Evolutionary conservation across 192 early-diverging fungal genomes (phyloP).

Genomic region (Backusella macrospora): DNA sequence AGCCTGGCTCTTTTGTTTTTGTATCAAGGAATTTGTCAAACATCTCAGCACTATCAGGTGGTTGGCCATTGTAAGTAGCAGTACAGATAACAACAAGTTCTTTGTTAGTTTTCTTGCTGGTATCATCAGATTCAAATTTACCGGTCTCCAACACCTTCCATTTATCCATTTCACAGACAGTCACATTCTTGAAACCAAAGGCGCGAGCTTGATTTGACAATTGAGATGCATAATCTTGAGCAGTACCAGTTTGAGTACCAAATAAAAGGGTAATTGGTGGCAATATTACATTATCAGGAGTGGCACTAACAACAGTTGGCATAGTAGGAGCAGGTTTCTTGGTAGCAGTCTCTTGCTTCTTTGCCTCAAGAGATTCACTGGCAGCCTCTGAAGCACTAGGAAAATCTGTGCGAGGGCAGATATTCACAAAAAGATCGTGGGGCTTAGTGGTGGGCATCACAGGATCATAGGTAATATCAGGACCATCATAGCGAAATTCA

Average conservation of each 20-base stretch:
- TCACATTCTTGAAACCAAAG: constrained; percentile 44
- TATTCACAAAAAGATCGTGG: constrained; percentile 34
- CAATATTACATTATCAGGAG: constrained; percentile 10
- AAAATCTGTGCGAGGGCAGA: constrained; percentile 30
- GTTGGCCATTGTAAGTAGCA: constrained; percentile 41
- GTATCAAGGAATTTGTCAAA: constrained; percentile 42
- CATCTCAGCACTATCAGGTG: constrained; percentile 53
- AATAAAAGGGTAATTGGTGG: constrained; percentile 53
- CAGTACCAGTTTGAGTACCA: constrained; percentile 57
- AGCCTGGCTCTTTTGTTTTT: no score
- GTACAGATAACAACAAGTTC: constrained; percentile 40
- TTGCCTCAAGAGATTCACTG: background rate
- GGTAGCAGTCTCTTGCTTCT: background rate
- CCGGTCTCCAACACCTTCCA: constrained; percentile 40
- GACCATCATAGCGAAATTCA: constrained; percentile 34
- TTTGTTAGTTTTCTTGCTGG: background rate
- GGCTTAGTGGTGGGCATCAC: constrained; percentile 41
- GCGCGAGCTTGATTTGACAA: constrained; percentile 38
- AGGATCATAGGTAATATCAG: constrained; percentile 36
- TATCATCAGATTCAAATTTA: constrained; percentile 18
- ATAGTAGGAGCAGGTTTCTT: background rate
- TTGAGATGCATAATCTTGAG: constrained; percentile 52
- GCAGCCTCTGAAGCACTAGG: constrained; percentile 11
- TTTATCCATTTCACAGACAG: constrained; percentile 41
- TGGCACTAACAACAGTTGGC: background rate